phyloP scores from a whole-genome alignment of 2,329 filamentous ascomycete species.

The Plectosphaerella cucumerina region DNA sequence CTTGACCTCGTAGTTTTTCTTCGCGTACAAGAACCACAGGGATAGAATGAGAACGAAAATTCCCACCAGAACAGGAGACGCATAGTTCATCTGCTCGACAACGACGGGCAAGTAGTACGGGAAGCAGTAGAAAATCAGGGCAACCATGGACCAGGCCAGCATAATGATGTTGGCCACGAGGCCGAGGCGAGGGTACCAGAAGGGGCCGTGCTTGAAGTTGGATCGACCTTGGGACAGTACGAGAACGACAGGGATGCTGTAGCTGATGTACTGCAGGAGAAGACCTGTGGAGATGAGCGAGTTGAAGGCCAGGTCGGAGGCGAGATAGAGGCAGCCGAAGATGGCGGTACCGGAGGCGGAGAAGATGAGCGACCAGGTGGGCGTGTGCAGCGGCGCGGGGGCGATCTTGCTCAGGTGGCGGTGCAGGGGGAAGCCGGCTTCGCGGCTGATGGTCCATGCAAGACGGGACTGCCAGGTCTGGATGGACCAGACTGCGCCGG shows the following conservation, averaged over 20 bases:
- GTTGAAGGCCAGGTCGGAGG: slow-evolving; percentile 20
- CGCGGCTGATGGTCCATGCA: slow-evolving; percentile 21
- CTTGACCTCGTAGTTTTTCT: slow-evolving; percentile 17
- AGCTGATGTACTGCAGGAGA: slow-evolving; percentile 21
- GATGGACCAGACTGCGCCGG: slow-evolving; percentile 19
- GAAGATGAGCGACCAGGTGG: slow-evolving; percentile 17
- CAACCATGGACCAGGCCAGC: slow-evolving; percentile 17
- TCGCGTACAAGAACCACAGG: slow-evolving; percentile 18
- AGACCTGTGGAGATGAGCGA: slow-evolving; percentile 19
- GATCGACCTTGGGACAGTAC: slow-evolving; percentile 17
- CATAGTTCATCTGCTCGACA: slow-evolving; percentile 19
- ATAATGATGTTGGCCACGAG: slow-evolving; percentile 18
- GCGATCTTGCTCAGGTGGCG: slow-evolving; percentile 16
- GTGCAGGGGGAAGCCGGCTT: slow-evolving; percentile 18
- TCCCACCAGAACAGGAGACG: slow-evolving; percentile 15
- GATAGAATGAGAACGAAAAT: slow-evolving; percentile 9
- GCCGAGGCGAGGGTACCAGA: slow-evolving; percentile 20
- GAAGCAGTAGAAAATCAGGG: slow-evolving; percentile 21
- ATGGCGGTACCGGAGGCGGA: slow-evolving; percentile 17
- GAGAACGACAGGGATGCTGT: slow-evolving; percentile 19
- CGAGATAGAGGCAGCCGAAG: slow-evolving; percentile 22
- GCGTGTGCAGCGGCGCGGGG: slow-evolving; percentile 17
- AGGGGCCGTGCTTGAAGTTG: slow-evolving; percentile 19
- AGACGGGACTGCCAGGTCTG: slow-evolving; percentile 24
- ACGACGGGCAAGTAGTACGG: slow-evolving; percentile 17